Evolutionary conservation across 1,284 basidiomycete species (phyloP).

Genomic region (Coniferiporia weirii): DNA sequence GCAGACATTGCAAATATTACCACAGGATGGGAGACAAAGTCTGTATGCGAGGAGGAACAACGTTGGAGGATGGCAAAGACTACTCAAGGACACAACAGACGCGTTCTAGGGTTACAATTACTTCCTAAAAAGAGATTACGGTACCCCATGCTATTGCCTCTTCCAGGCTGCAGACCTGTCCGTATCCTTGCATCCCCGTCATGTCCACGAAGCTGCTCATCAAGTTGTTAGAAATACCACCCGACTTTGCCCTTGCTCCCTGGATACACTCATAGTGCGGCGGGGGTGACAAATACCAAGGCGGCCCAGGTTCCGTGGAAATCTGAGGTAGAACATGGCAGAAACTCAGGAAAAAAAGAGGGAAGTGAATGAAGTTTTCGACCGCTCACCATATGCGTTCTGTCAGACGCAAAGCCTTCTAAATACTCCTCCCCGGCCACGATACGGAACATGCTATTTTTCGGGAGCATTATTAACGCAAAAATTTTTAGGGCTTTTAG

Average conservation of each 20-base stretch:
- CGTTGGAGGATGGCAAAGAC: no score
- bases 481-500: no score
- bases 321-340: background rate
- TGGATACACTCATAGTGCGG: conserved; percentile 50
- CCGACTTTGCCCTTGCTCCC: conserved; percentile 38
- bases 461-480: background rate
- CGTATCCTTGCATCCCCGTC: conserved; percentile 31
- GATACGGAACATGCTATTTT: conserved; percentile 39
- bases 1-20: conserved; percentile 10
- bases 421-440: conserved; percentile 48
- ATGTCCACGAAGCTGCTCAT: conserved; percentile 59
- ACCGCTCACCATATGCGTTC: conserved; percentile 66
- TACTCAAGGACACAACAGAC: no score
- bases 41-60: background rate
- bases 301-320: background rate
- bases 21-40: background rate
- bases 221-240: conserved; percentile 49
- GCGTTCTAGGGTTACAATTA: no score
- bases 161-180: conserved; percentile 28
- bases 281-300: conserved; percentile 32
- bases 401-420: conserved; percentile 65
- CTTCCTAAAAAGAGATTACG: background rate
- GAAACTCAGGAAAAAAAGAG: background rate
- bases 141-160: conserved; percentile 3
- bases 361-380: conserved; percentile 11